Evolutionary conservation across 1,284 basidiomycete species (phyloP), one percentile per base, ranked within the genome.

Genomic region (Hypsizygus ulmarius): DNA sequence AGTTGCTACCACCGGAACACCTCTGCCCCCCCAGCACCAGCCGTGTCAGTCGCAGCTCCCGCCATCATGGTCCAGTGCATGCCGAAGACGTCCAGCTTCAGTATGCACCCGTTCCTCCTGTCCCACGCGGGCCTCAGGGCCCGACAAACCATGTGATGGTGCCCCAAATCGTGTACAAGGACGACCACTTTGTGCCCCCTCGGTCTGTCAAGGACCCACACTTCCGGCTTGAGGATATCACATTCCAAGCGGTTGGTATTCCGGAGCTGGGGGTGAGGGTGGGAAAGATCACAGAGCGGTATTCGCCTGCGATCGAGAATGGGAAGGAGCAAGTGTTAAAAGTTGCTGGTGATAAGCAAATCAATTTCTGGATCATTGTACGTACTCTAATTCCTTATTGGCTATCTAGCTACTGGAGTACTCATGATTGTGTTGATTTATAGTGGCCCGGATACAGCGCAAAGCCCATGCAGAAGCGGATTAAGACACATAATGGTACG

Each of bases 401-500:
- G 14, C 28, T 40, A 15, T 9, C 3, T 2, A 18, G n/a, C 12
- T n/a, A 29, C 2, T 9, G 4, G 18, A 28, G 6, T n/a, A 15
- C 18, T 38, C 5, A 56, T 37, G 19, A n/a, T 25, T 25, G 3
- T 25, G 7, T 25, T 32, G 3, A 10, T 28, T 21, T 35, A 2
- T 14, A 62, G 62, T 64, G 62, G 62, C 62, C 62, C 21, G 62
- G 61, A 8, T 61, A 62, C 49, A 51, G 53, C 37, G 14, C 46
- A 18, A 39, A 52, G 12, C 54, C 51, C 6, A 43, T 55, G 9
- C 49, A 57, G 39, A 61, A 57, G 48, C 54, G 61, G 11, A 40
- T 60, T 16, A 57, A 58, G 39, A 61, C 60, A 7, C 53, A 56
- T 3, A 49, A 45, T 7, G 61, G 59, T 5, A 50, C 35, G 10